Evolutionary conservation across 2,329 filamentous ascomycete species (phyloP).

Genomic region (Aspergillus uvarum): DNA sequence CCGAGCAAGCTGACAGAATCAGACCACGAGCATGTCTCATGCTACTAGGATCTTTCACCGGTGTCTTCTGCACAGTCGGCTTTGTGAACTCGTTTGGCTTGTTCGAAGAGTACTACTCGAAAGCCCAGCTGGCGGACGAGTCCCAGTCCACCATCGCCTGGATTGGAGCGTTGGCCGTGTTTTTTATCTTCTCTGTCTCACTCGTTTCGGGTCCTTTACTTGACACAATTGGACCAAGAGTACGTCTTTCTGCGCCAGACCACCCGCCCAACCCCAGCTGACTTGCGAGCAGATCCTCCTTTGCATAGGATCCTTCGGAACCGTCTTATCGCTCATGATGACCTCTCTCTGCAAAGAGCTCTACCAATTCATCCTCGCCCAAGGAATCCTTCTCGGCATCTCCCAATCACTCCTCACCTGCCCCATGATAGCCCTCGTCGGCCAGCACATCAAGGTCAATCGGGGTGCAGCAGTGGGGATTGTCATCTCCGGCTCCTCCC

Average conservation of each 20-base stretch:
- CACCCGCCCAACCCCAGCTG: neutral
- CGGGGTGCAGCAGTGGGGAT: slow-evolving; percentile 35
- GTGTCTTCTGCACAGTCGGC: slow-evolving; percentile 39
- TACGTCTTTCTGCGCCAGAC: slow-evolving; percentile 6
- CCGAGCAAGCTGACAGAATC: neutral
- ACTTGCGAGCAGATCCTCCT: slow-evolving; percentile 27
- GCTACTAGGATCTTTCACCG: slow-evolving; percentile 31
- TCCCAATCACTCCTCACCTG: slow-evolving; percentile 31
- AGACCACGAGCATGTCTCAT: slow-evolving; percentile 30
- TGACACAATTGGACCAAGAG: slow-evolving; percentile 34
- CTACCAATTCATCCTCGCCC: slow-evolving; percentile 42
- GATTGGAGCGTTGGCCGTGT: slow-evolving; percentile 34
- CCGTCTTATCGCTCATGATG: slow-evolving; percentile 38
- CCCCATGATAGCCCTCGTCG: slow-evolving; percentile 33
- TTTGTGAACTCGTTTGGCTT: slow-evolving; percentile 41
- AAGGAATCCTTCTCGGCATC: slow-evolving; percentile 36
- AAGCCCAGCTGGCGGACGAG: slow-evolving; percentile 24
- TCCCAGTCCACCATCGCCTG: slow-evolving; percentile 35
- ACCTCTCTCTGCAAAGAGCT: slow-evolving; percentile 37
- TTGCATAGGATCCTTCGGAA: slow-evolving; percentile 27
- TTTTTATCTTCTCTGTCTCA: slow-evolving; percentile 34
- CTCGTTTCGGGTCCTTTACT: slow-evolving; percentile 29
- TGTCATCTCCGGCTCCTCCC: slow-evolving; percentile 33
- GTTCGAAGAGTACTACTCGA: slow-evolving; percentile 36
- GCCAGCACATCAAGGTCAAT: slow-evolving; percentile 30